Evolutionary conservation across 2,329 filamentous ascomycete genomes (phyloP).

Genomic region (Aureobasidium sp.): DNA sequence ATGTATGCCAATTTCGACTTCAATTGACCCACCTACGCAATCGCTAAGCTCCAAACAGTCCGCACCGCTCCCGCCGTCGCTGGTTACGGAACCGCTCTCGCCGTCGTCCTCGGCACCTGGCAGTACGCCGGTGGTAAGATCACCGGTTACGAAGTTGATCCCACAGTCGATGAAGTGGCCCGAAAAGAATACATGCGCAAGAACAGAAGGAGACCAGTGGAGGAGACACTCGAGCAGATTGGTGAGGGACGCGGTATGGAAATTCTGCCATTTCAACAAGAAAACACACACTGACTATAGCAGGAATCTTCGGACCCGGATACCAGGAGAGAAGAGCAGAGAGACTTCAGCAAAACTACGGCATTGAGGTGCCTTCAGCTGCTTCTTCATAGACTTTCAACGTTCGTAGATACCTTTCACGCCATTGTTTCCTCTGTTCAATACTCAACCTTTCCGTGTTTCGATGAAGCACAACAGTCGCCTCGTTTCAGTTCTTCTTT

Average conservation of each 20-base stretch:
- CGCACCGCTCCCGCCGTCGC: constrained; percentile 63
- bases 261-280: not conserved
- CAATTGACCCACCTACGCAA: not conserved
- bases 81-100: constrained; percentile 57
- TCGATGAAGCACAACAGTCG: not conserved
- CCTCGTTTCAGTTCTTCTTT: not conserved
- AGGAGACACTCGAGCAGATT: constrained; percentile 73
- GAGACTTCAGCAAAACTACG: constrained; percentile 79
- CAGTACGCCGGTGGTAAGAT: constrained; percentile 60
- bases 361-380: constrained; percentile 59
- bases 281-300: constrained; percentile 17
- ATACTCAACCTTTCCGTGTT: not conserved
- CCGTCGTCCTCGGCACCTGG: constrained; percentile 55
- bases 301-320: constrained; percentile 73
- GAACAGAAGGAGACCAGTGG: constrained; percentile 65
- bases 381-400: constrained; percentile 16
- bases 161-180: constrained; percentile 64
- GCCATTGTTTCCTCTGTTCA: constrained; percentile 9
- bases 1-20: constrained; percentile 47
- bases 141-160: constrained; percentile 48
- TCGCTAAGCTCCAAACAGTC: constrained; percentile 25
- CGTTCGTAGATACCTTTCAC: constrained; percentile 16
- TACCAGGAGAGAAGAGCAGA: constrained; percentile 79
- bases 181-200: constrained; percentile 68
- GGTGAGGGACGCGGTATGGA: constrained; percentile 78